These are phyloP conservation scores for Zymoseptoria pseudotritici DNA, from an alignment of 2,329 filamentous ascomycete species.

Conservation along the genomic window DNA sequence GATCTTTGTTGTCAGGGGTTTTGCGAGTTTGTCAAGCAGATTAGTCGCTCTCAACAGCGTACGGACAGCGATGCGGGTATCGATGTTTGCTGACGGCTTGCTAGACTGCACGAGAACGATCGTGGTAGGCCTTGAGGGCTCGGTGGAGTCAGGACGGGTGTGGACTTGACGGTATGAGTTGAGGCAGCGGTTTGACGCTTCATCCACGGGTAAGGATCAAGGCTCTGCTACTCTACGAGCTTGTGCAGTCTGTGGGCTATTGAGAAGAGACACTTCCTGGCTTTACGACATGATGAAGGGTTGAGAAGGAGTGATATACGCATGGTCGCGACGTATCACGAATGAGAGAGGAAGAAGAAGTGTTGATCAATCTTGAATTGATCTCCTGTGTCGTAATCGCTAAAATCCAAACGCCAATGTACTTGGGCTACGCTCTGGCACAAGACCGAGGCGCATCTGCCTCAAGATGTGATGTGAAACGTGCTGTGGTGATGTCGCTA, in stretches of 20 bases:
- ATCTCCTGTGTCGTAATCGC: not conserved
- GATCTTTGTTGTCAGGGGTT: not conserved
- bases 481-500: not conserved
- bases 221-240: too few relatives aligned
- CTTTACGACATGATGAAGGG: not conserved
- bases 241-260: not conserved
- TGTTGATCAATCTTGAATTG: not conserved
- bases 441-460: not conserved
- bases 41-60: too few relatives aligned
- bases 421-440: not conserved
- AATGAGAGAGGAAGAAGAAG: not conserved
- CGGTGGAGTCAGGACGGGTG: too few relatives aligned
- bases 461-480: not conserved
- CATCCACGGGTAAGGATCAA: too few relatives aligned
- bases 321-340: not conserved
- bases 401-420: not conserved
- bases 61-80: too few relatives aligned
- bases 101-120: too few relatives aligned
- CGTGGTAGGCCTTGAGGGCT: too few relatives aligned
- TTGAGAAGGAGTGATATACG: not conserved
- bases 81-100: too few relatives aligned
- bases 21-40: not conserved
- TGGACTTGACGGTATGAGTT: too few relatives aligned
- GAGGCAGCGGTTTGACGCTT: too few relatives aligned
- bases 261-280: not conserved